A percentile compares a stretch with the other conserved stretches of the same genome.
Conservation (phyloP, 257 asterid species). For the Capsicum chinense region DNA sequence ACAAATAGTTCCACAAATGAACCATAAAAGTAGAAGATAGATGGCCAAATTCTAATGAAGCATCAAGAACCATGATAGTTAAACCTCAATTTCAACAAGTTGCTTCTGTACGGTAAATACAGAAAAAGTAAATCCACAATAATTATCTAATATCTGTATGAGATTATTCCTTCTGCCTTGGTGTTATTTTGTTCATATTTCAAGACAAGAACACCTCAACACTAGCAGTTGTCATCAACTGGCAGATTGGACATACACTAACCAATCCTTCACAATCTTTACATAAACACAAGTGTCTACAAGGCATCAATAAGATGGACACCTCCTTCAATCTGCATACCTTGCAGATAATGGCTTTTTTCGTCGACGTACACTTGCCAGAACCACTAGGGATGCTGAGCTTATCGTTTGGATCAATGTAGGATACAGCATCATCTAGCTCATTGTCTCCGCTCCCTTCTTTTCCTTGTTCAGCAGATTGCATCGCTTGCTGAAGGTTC, state of each 20-base stretch:
- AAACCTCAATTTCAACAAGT: conserved; percentile 7
- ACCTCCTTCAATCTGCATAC: conserved; percentile 70
- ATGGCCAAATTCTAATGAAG: neutral
- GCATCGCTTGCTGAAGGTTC: conserved; percentile 69
- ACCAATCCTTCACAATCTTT: conserved; percentile 73
- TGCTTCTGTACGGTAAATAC: conserved; percentile 5
- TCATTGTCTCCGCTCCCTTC: conserved; percentile 81
- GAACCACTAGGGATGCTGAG: conserved; percentile 42
- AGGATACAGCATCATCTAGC: conserved; percentile 66
- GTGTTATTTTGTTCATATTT: conserved; percentile 32
- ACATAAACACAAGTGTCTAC: conserved; percentile 90
- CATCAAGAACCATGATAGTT: neutral
- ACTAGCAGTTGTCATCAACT: conserved; percentile 56
- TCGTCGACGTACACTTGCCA: conserved; percentile 33
- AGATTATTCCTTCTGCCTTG: neutral
- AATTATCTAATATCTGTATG: conserved; percentile 1
- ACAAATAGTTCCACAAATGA: neutral
- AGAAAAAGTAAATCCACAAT: neutral
- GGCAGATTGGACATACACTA: conserved; percentile 76
- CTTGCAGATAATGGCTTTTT: conserved; percentile 50
- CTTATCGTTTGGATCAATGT: conserved; percentile 63
- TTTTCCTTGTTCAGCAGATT: conserved; percentile 50
- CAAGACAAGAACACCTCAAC: conserved; percentile 73
- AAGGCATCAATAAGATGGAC: conserved; percentile 74
- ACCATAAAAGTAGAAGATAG: neutral